Base-by-base conservation (phyloP, 2,329 filamentous ascomycete genomes). In the Ophiostoma sp. region DNA sequence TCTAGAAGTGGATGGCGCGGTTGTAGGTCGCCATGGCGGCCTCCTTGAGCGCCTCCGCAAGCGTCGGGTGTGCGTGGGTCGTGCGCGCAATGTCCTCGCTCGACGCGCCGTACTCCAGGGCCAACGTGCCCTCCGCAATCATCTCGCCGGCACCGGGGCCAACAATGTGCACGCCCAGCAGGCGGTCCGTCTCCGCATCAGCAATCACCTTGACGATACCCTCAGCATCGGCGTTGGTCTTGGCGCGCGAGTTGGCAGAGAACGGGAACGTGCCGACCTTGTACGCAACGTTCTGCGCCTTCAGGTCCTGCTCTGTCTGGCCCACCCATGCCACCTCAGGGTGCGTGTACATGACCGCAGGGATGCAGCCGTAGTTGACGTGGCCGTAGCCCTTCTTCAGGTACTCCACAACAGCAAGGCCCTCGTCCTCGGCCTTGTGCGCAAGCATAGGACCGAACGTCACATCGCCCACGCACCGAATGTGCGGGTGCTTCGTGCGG, bases 401-500 rank as follows among this genome's bases (percentile, higher is more conserved):
- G 87, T 94, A 98, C 85, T 99, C 96, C 76, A 98, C 88, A 73
- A 92, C 95, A 42, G 96, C 96, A 76, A 98, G 95, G 75, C 89
- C 96, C 85, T 99, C 96, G 85, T 99, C 96, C 85, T 99, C 96
- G 70, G 96, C 96, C 89, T 99, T 99, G 89, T 99, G 96, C 72
- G 96, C 96, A 80, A 99, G 91, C 96, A 99, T 99, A 80, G 95
- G 95, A 11, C 96, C 96, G 82, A 99, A 99, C 64, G 96, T 99
- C 81, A 90, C 93, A 83, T 98, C 96, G 81, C 96, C 96, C 78
- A 98, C 92, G 79, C 95, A 96, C 79, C 96, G 95, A 83, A 99
- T 98, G 86, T 99, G 96, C 66, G 95, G 93, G 78, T 96, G 87
- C 87, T 98, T 98, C 81, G 96, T 99, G 84, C 96, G 94, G 89